Conservation (phyloP, 1,284 basidiomycete genomes). For the Irpex sp. region DNA sequence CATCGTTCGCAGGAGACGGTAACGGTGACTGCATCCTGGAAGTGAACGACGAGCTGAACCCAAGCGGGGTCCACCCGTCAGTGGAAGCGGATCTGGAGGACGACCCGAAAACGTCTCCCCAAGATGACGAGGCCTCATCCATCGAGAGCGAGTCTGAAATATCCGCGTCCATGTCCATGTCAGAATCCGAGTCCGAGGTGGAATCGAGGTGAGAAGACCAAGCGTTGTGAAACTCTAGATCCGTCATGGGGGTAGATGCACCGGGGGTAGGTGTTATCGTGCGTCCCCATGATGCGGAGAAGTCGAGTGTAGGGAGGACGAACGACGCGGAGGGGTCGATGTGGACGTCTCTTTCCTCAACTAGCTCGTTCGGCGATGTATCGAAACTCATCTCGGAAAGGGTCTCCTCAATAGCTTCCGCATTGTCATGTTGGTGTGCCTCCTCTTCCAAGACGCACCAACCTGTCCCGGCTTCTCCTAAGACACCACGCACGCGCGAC, state of each 20-base stretch:
- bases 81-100: conserved; percentile 5
- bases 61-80: conserved; percentile 11
- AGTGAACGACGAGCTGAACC: conserved; percentile 13
- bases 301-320: conserved; percentile 64
- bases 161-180: conserved; percentile 9
- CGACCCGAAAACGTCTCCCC: not conserved
- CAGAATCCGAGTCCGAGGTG: conserved; percentile 4
- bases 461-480: conserved; percentile 62
- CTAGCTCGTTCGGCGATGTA: conserved; percentile 16
- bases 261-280: conserved; percentile 10
- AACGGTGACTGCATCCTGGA: not conserved
- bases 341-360: conserved; percentile 5
- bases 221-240: conserved; percentile 24
- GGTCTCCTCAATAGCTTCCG: conserved; percentile 23
- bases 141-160: conserved; percentile 2
- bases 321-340: conserved; percentile 52
- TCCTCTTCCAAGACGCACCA: conserved; percentile 67
- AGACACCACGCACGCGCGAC: conserved; percentile 51
- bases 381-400: conserved; percentile 22
- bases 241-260: conserved; percentile 8
- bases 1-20: no score
- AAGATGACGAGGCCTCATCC: conserved; percentile 1
- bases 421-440: conserved; percentile 30
- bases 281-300: conserved; percentile 38
- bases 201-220: conserved; percentile 18